Evolutionary conservation across 495 filamentous ascomycete genomes (phyloP), one percentile per base, ranked within the genome.

Genomic region (Penicillium maclennaniae): DNA sequence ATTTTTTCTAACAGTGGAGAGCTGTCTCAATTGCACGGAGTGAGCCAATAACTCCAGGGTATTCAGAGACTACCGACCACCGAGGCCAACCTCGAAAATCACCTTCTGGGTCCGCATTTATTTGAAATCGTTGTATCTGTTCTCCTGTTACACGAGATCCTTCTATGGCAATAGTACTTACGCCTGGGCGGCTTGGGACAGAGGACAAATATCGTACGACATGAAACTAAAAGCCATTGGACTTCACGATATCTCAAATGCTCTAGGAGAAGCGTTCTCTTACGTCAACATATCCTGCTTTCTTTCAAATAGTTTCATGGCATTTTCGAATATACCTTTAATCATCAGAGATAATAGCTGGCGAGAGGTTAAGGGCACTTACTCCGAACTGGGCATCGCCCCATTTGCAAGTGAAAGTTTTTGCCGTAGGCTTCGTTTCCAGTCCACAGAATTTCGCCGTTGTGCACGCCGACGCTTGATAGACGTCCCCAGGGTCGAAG

Each of bases 371-470:
- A 16, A 5, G 12, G 5, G 1, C 0, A 41, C 59, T 40, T 64
- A 66, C 70, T 72, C 1, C 69, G 62, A 38, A 97, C 92, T 3
- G 92, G 92, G 65, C 92, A 97, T 44, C 92, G 78, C 37, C 92
- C 92, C 85, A 96, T 95, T 63, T 96, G 88, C 14, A 96, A 62
- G 47, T 80, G 83, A 55, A 97, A 50, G 57, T 97, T 97, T 75
- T 97, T 96, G 23, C 80, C 83, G 66, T 97, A 97, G 6, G 86
- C 91, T 61, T 95, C 81, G 54, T 79, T 83, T 0, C 89, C 91
- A 16, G 75, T 84, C 82, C 92, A 93, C 0, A 91, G 91, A 50
- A 95, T 91, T 78, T 88, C 86, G 10, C 76, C 85, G 61, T 92
- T 95, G 60, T 96, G 91, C n/a, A 97, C 90, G 0, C 92, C 92